Percentiles rank a stretch among this genome's conserved stretches.
Conservation (phyloP, 257 asterid species). For the Solanum lycopersicoides region DNA sequence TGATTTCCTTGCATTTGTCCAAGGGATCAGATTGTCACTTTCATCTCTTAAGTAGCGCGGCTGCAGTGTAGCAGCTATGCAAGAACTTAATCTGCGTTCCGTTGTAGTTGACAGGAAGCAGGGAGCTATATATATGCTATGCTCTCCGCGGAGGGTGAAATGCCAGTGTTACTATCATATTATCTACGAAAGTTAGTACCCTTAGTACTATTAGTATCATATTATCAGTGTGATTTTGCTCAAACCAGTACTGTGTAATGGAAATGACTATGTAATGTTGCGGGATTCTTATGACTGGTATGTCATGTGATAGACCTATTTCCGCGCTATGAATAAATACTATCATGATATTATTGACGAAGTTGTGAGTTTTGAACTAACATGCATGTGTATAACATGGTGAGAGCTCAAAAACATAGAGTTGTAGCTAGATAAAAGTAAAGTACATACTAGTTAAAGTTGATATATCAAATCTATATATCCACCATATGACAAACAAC, state of each 20-base stretch:
- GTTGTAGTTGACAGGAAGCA: neutral
- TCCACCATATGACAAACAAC: neutral
- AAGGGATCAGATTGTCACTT: neutral
- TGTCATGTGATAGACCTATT: neutral
- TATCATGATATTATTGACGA: neutral
- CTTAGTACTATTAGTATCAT: neutral
- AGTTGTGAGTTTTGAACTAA: neutral
- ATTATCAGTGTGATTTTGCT: neutral
- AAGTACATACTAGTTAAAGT: neutral
- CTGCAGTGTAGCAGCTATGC: neutral
- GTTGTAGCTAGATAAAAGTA: neutral
- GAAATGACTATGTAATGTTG: neutral
- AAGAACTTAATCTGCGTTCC: neutral
- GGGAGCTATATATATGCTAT: neutral
- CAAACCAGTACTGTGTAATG: neutral
- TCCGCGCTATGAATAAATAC: neutral
- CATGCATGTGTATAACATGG: neutral
- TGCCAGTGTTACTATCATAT: neutral
- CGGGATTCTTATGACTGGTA: neutral
- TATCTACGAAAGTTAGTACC: neutral
- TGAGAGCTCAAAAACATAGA: constrained; percentile 27
- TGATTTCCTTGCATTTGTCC: neutral
- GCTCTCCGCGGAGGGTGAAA: neutral
- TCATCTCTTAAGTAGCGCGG: neutral
- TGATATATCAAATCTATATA: neutral